Evolutionary conservation across 441 rosid genomes (phyloP).

Genomic region (Populus tomentosa): DNA sequence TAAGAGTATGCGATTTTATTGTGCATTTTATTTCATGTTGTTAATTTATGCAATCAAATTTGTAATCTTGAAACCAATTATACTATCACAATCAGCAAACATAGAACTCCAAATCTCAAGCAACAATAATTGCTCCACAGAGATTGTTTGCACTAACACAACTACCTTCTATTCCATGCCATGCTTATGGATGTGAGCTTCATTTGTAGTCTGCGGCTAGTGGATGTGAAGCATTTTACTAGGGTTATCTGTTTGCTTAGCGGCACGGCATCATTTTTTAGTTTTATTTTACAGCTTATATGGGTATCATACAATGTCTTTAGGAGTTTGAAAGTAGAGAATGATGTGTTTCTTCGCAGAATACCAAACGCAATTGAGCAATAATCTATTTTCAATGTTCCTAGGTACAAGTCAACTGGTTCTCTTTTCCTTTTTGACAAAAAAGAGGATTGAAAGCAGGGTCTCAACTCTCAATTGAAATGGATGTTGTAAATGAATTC

Average conservation of each 20-base stretch:
- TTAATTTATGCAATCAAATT: not conserved
- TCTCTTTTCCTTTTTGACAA: not conserved
- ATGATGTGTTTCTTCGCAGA: not conserved
- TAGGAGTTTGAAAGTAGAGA: not conserved
- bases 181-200: not conserved
- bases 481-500: not conserved
- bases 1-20: not conserved
- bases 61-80: constrained; percentile 3
- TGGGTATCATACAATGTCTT: not conserved
- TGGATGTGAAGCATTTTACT: not conserved
- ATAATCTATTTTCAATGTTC: not conserved
- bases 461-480: not conserved
- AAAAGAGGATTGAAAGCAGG: not conserved
- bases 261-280: not conserved
- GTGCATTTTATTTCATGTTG: not conserved
- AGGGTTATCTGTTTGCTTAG: not conserved
- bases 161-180: not conserved
- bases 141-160: not conserved
- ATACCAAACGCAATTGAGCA: not conserved
- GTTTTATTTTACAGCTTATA: not conserved
- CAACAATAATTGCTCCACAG: not conserved
- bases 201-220: not conserved
- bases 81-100: not conserved
- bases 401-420: not conserved
- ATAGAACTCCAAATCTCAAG: not conserved